Evolutionary conservation across 257 asterid species (phyloP).

Genomic region (Euphrasia confusa): DNA sequence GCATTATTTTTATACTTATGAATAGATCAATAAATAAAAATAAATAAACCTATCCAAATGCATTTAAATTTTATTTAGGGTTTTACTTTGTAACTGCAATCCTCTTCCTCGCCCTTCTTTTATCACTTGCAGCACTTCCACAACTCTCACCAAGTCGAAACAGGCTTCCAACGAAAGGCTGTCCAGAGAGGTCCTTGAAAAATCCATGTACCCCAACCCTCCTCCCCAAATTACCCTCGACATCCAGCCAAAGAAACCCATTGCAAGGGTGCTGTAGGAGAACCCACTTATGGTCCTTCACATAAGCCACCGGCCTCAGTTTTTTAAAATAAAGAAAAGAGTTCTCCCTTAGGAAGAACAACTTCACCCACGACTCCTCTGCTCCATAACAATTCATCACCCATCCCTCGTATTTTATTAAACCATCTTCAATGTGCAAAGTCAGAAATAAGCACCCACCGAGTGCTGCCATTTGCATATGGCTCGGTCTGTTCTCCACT

Average conservation of each 20-base stretch:
- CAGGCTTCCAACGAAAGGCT: not conserved
- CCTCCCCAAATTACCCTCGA: not conserved
- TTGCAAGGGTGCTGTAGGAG: not conserved
- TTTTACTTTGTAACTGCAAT: too few relatives aligned
- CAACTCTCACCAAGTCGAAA: not conserved
- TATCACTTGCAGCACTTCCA: too few relatives aligned
- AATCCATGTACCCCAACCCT: not conserved
- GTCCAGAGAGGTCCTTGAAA: not conserved
- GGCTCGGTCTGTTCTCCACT: too few relatives aligned
- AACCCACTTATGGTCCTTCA: not conserved
- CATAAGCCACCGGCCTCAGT: not conserved
- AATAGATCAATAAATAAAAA: too few relatives aligned
- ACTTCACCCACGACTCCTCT: not conserved
- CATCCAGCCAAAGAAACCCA: not conserved
- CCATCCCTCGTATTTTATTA: not conserved
- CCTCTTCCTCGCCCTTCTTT: too few relatives aligned
- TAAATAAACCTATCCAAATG: too few relatives aligned
- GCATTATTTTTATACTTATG: too few relatives aligned
- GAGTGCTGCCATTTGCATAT: too few relatives aligned
- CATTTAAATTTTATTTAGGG: too few relatives aligned
- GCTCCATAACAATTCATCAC: not conserved
- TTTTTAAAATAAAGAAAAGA: too few relatives aligned
- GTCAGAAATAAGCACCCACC: not conserved
- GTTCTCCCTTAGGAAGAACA: not conserved
- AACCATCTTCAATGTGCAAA: not conserved